A percentile compares a stretch with the other conserved stretches of the same genome.
These are phyloP conservation scores for Macrocybe gigantea DNA, from an alignment of 768 basidiomycete genomes.

Conservation along the genomic window DNA sequence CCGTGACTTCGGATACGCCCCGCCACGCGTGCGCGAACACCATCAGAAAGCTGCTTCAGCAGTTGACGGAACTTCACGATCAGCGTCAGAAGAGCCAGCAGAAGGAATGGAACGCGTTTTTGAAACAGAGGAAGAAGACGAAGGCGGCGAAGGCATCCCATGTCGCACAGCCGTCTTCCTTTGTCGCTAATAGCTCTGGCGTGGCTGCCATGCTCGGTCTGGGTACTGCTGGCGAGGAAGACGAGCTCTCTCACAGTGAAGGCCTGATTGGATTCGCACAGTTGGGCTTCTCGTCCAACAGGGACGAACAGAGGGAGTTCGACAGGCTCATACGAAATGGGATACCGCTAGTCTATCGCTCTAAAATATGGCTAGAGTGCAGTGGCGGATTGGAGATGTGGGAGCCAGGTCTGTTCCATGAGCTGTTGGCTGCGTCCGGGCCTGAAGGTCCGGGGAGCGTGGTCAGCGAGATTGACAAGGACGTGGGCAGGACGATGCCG, in stretches of 20 bases:
- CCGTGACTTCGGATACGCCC: constrained; percentile 56
- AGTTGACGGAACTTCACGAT: constrained; percentile 82
- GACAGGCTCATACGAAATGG: constrained; percentile 76
- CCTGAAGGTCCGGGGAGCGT: constrained; percentile 41
- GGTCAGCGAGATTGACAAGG: constrained; percentile 88
- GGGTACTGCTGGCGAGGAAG: constrained; percentile 56
- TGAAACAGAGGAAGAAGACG: constrained; percentile 58
- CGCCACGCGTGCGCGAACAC: constrained; percentile 73
- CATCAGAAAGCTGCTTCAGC: constrained; percentile 64
- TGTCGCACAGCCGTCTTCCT: constrained; percentile 15
- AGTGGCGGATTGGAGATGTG: constrained; percentile 88
- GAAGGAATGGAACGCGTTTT: constrained; percentile 86
- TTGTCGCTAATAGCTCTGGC: constrained; percentile 21
- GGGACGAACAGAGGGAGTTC: constrained; percentile 77
- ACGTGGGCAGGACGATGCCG: constrained; percentile 88
- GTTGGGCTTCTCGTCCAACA: constrained; percentile 70
- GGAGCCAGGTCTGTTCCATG: constrained; percentile 87
- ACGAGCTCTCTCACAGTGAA: constrained; percentile 76
- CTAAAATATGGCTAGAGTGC: constrained; percentile 90
- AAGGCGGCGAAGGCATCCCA: constrained; percentile 25
- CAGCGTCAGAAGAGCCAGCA: constrained; percentile 60
- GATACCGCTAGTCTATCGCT: constrained; percentile 82
- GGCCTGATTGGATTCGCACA: constrained; percentile 90
- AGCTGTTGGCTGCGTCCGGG: constrained; percentile 53
- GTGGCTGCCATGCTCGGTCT: constrained; percentile 68